These are phyloP conservation scores for Eimeria brunetti DNA, from an alignment of 169 alveolate species.

Conservation along the genomic window DNA sequence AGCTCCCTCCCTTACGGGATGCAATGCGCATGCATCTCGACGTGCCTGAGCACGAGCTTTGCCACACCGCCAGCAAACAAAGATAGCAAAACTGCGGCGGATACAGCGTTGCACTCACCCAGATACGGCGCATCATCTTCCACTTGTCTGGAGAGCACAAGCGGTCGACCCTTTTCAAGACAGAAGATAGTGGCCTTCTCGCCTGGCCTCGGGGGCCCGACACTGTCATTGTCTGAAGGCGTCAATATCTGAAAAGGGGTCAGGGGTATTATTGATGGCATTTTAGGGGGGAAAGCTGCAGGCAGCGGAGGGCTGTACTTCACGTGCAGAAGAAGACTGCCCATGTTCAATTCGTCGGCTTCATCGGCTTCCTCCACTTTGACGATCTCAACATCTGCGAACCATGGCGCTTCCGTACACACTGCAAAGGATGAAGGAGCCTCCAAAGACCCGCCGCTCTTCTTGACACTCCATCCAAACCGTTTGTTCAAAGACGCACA, in stretches of 20 bases:
- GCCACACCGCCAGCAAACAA: neutral
- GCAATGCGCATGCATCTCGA: neutral
- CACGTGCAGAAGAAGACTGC: neutral
- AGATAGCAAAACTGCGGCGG: neutral
- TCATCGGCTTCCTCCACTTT: neutral
- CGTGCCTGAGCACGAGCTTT: neutral
- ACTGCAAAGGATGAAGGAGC: neutral
- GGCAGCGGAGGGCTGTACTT: constrained; percentile 20
- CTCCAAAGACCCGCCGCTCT: neutral
- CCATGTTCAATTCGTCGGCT: neutral
- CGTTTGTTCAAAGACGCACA: constrained; percentile 31
- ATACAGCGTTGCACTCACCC: constrained; percentile 39
- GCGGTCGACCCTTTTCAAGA: constrained; percentile 27
- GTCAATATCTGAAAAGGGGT: neutral
- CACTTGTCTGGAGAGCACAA: neutral
- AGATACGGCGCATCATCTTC: constrained; percentile 3
- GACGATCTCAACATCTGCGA: constrained; percentile 15
- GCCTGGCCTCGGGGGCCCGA: neutral
- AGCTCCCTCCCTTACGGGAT: neutral
- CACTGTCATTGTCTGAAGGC: neutral
- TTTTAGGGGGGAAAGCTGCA: neutral
- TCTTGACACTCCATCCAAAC: constrained; percentile 9
- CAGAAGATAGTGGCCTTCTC: constrained; percentile 35
- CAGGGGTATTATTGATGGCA: constrained; percentile 4
- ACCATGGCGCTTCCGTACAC: constrained; percentile 52